Base-by-base conservation (phyloP, 1,284 basidiomycete genomes). In the Ganoderma lucidum region DNA sequence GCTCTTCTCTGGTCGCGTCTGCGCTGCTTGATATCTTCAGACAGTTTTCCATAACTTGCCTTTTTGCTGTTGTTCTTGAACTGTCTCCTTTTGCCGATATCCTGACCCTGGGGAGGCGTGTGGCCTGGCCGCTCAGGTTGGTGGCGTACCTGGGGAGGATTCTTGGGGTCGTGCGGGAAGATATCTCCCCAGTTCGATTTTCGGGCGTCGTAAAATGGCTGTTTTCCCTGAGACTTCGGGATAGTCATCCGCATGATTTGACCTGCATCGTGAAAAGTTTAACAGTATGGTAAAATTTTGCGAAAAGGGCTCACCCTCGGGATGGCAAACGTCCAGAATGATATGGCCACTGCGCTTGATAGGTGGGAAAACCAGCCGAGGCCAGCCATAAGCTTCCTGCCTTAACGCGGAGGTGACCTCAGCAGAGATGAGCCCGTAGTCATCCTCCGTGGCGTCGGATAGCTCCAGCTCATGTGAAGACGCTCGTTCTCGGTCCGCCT, bases 181-280 rank as follows among this genome's bases (percentile, higher is more conserved):
- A 96, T 85, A 79, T 99, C 98, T 14, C 98, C 98, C 96, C 97
- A 98, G 28, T 82, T 84, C 0, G 93, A 90, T 81, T 99, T 99
- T 59, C 97, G 90, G 1, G 97, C 96, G 79, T 99, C 98, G 77
- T 99, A 96, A 78, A 92, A 99, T 0, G 90, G 87, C 78, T 99
- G 97, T 79, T 96, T 97, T 9, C 97, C 97, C 80, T 96, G 94
- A 0, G 96, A 96, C 76, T 91, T 95, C 2, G 97, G 92, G 56
- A 98, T 91, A 2, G 93, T 98, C 79, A 97, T 85, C 4, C 97
- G 92, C 86, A 96, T 92, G 67, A 98, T 93, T 80, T 94, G 90
- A 41, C 94, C 96, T 97, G 76, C 37, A 69, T 58, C 30, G 48
- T n/a, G 55, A n/a, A 48, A 35, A 17, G 39, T 67, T 35, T 35